phyloP scores from a whole-genome alignment of 768 basidiomycete genomes.

The Fistulinella prunicolor region DNA sequence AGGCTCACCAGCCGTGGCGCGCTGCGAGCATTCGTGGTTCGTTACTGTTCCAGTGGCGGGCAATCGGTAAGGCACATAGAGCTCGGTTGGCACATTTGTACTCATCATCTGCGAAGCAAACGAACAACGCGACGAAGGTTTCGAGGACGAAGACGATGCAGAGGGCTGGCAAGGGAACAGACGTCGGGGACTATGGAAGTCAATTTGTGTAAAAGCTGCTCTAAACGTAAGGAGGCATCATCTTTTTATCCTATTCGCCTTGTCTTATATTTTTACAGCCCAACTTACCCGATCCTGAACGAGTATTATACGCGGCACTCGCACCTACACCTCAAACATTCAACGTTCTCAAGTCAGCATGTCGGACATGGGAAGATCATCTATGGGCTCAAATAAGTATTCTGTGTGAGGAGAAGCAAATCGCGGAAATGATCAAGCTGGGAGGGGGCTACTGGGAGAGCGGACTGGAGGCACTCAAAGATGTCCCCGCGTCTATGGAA shows the following conservation, averaged over 20 bases:
- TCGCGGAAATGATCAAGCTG: constrained; percentile 60
- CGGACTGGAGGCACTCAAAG: constrained; percentile 47
- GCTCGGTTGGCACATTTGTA: constrained; percentile 13
- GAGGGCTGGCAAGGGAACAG: constrained; percentile 73
- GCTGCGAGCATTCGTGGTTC: constrained; percentile 88
- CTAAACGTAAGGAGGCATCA: constrained; percentile 50
- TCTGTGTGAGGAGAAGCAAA: constrained; percentile 78
- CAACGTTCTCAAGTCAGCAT: constrained; percentile 64
- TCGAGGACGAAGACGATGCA: constrained; percentile 40
- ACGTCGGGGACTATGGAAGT: constrained; percentile 82
- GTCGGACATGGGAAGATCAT: constrained; percentile 92
- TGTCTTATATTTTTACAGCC: constrained; percentile 36
- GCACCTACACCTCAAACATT: constrained; percentile 69
- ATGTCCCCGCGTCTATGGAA: constrained; percentile 28
- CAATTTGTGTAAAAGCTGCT: constrained; percentile 75
- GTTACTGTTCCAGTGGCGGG: constrained; percentile 70
- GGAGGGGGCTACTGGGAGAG: constrained; percentile 80
- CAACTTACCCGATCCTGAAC: constrained; percentile 65
- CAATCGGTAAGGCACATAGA: constrained; percentile 51
- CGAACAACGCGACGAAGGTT: constrained; percentile 46
- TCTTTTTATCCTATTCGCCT: neutral
- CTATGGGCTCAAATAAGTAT: constrained; percentile 88
- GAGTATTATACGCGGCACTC: constrained; percentile 85
- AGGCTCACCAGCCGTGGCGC: constrained; percentile 88
- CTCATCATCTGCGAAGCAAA: constrained; percentile 43